Base-by-base conservation (phyloP, 2,329 filamentous ascomycete species). In the Trematosphaeria pertusa region DNA sequence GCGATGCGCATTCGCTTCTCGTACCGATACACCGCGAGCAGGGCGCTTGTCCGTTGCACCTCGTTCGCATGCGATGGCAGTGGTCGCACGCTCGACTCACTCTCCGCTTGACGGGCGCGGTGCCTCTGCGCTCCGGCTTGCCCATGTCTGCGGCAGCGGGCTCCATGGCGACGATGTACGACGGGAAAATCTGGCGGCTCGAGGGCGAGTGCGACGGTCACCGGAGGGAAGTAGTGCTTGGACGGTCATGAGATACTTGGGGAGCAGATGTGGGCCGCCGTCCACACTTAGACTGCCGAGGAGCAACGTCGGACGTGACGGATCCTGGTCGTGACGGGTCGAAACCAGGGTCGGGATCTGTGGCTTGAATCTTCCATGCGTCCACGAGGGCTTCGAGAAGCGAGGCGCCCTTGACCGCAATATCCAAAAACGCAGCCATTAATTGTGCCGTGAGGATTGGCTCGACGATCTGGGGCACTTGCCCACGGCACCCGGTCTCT, bases 11-110 rank as follows among this genome's bases (percentile, higher is more conserved):
- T 3, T 17, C 35, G 54, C 37, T 24, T 11, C 5, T 35, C 82
- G 75, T 81, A 92, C 89, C 89, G 65, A 92, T 86, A 72, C 92
- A 97, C 72, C 96, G 91, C 38, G 91, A 90, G 69, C 92, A 97
- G 41, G 92, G 92, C 54, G 89, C 83, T 71, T 94, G 89, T 38
- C 92, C 92, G 71, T 97, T 91, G 68, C 92, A 97, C 75, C 96
- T 96, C 24, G 91, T 97, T 60, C 92, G 83, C 59, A 97, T 81
- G 72, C 96, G 92, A 71, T 97, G 96, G 75, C 92, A 96, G 73
- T 96, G 92, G 73, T 97, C 92, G 75, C 92, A 97, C 12, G 92
- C 92, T 62, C 92, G 84, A 74, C 90, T 96, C 65, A 97, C 96
- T 67, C 92, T 84, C 56, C 91, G 84, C 62, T 92, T 84, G 44